These are phyloP conservation scores for Diaporthe batatas DNA, from an alignment of 2,329 filamentous ascomycete species.

Conservation along the genomic window DNA sequence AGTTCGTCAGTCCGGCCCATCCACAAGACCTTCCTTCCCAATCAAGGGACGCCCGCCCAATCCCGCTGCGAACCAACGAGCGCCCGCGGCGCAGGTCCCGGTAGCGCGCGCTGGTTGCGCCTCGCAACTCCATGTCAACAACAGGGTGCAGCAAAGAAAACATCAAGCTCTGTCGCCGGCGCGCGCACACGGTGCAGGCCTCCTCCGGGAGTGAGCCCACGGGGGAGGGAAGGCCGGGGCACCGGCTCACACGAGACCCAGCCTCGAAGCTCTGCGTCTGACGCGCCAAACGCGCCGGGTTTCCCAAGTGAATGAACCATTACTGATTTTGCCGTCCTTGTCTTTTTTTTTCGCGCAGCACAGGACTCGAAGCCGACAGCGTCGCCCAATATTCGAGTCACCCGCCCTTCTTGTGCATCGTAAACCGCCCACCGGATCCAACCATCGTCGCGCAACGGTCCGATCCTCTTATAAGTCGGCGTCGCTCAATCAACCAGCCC, in stretches of 20 bases:
- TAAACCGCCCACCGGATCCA: conserved; percentile 14
- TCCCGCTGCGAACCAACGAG: conserved; percentile 19
- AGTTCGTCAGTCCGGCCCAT: conserved; percentile 33
- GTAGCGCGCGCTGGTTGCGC: conserved; percentile 27
- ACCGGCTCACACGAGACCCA: background rate
- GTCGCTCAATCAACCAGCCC: conserved; percentile 25
- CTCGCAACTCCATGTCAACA: conserved; percentile 41
- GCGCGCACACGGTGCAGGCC: conserved; percentile 13
- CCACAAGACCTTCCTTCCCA: conserved; percentile 11
- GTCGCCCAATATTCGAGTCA: conserved; percentile 38
- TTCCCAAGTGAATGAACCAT: background rate
- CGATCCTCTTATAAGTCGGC: conserved; percentile 30
- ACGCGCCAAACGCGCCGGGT: conserved; percentile 26
- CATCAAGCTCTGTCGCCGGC: conserved; percentile 19
- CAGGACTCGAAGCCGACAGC: conserved; percentile 43
- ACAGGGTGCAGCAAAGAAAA: conserved; percentile 10
- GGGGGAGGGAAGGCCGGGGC: background rate
- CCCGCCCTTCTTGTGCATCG: conserved; percentile 36
- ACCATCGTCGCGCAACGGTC: conserved; percentile 26
- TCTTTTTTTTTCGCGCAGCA: conserved; percentile 37
- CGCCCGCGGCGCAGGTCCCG: background rate
- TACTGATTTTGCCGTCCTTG: conserved; percentile 2
- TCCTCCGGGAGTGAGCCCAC: background rate
- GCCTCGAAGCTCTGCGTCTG: conserved; percentile 18
- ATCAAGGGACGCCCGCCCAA: background rate